Base-by-base conservation (phyloP, 352 stramenopile genomes). In the Globisporangium uncinulatum region DNA sequence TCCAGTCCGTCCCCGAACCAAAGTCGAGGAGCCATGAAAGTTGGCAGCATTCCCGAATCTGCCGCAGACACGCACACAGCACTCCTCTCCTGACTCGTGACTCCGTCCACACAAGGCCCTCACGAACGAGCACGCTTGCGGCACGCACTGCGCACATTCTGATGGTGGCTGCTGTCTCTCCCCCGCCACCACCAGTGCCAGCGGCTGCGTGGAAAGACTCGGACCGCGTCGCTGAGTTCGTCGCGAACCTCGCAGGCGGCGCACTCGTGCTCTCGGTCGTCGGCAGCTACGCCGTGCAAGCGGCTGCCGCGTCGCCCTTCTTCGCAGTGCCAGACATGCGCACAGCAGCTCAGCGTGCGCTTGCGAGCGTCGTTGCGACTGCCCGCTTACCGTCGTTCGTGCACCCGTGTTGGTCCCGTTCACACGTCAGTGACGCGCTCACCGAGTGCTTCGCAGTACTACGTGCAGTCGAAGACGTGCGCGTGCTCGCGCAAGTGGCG, bases 231-330 rank as follows among this genome's bases (percentile, higher is more conserved):
- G 78, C 76, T 43, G 63, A 79, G 61, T 88, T 88, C 54, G 60
- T 88, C 32, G 78, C 76, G 37, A 80, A 88, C 56, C 73, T 88
- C 44, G 59, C 71, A 32, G 76, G 78, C 56, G 78, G 76, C 9
- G 54, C 71, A 5, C 56, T 87, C 34, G 69, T 86, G 39, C 63
- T 85, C 55, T 42, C 67, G 47, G 63, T 66, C 32, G 53, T 85
- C 41, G 65, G 65, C 31, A 67, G 60, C 43, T 83, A 83, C 61
- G 39, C 72, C 15, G 45, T 64, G 14, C 68, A 74, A 15, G 57
- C 45, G 39, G 44, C 76, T 21, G 14, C 64, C 7, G 54, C 60
- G 42, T 66, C 65, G 31, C 53, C 78, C n/a, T 50, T 66, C 2
- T 50, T 66, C 2, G 60, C 74, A 31, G 55, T 73, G 20, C 69